Evolutionary conservation across 768 basidiomycete species (phyloP).

Genomic region (Naganishia antarctica): DNA sequence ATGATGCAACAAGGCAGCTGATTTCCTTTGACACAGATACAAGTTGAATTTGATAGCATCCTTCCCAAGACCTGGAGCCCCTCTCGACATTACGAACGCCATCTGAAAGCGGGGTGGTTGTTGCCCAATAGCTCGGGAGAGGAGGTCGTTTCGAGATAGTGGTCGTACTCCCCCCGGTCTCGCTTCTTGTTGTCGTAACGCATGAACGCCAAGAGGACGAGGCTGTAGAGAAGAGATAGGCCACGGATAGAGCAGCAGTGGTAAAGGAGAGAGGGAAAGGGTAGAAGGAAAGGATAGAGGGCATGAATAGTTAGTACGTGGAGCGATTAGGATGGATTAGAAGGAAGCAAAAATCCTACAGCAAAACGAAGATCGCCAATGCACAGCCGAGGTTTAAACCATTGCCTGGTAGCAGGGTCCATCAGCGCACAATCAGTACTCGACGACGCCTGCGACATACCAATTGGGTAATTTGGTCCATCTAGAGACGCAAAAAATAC

Average conservation of each 20-base stretch:
- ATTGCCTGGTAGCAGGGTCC: constrained; percentile 7
- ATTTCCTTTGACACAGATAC: neutral
- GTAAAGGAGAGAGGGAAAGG: too few species aligned
- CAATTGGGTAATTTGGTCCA: constrained; percentile 21
- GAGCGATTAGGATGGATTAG: too few species aligned
- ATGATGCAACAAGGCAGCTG: neutral
- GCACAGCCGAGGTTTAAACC: constrained; percentile 24
- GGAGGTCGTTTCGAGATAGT: constrained; percentile 14
- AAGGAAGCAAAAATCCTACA: neutral
- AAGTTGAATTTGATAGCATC: constrained; percentile 17
- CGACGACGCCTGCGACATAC: neutral
- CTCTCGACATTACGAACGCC: constrained; percentile 1
- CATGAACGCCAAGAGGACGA: constrained; percentile 19
- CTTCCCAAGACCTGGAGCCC: neutral
- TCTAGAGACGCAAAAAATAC: neutral
- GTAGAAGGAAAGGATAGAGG: too few species aligned
- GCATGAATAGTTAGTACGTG: too few species aligned
- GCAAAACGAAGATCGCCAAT: constrained; percentile 6
- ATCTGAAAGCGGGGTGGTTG: constrained; percentile 26
- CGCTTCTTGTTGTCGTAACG: constrained; percentile 23
- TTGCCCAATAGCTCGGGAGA: constrained; percentile 20
- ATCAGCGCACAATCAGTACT: neutral
- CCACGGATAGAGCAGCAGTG: too few species aligned
- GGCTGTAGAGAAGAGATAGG: too few species aligned
- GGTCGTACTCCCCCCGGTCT: constrained; percentile 23